Conservation (phyloP, 164 flowering plant genomes). For the Piper longum region DNA sequence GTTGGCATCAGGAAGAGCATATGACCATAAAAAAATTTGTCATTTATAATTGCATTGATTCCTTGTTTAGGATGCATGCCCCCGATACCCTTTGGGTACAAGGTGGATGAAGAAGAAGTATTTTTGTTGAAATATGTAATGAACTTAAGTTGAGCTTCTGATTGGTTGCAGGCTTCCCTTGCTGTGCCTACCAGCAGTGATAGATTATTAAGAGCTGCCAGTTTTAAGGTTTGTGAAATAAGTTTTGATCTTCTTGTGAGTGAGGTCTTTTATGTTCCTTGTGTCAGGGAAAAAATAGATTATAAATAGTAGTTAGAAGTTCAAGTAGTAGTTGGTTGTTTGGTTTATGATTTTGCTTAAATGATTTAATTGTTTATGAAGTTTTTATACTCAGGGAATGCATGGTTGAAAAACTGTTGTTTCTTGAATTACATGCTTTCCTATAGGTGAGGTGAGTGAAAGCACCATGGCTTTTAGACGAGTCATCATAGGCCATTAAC, state of each 20-base stretch:
- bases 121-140: background rate
- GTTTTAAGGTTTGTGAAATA: constrained; percentile 10
- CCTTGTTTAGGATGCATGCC: too few relatives aligned
- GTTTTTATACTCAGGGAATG: background rate
- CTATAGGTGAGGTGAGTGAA: background rate
- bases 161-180: constrained; percentile 28
- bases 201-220: constrained; percentile 21
- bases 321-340: background rate
- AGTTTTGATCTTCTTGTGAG: background rate
- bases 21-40: too few relatives aligned
- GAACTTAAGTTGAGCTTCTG: background rate
- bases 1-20: too few relatives aligned
- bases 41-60: too few relatives aligned
- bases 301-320: background rate
- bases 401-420: background rate
- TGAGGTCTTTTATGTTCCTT: background rate
- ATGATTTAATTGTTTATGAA: background rate
- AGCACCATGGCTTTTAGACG: too few relatives aligned
- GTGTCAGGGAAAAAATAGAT: background rate
- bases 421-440: background rate
- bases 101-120: background rate
- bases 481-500: too few relatives aligned
- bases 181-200: constrained; percentile 33
- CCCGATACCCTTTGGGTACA: too few relatives aligned
- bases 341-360: background rate